Evolutionary conservation across 1,284 basidiomycete genomes (phyloP).

Genomic region (Ustilago trichophora): DNA sequence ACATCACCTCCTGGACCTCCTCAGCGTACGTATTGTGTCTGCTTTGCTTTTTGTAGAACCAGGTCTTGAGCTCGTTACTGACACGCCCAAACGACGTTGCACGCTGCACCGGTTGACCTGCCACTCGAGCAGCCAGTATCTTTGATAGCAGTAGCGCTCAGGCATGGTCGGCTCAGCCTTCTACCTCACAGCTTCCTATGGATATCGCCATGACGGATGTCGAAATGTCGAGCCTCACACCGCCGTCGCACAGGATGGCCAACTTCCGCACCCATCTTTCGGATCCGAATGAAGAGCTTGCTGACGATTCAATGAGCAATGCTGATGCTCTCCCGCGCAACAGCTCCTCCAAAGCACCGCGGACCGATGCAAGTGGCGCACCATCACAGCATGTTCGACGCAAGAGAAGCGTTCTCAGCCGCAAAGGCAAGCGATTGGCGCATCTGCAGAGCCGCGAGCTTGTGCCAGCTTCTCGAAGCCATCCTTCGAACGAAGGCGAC

Average conservation of each 20-base stretch:
- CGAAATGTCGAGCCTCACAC: conserved; percentile 49
- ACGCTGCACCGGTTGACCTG: too few species aligned
- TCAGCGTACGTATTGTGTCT: conserved; percentile 26
- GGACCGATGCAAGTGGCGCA: not conserved
- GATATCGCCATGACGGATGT: conserved; percentile 42
- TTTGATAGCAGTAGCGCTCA: conserved; percentile 11
- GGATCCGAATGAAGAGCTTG: conserved; percentile 11
- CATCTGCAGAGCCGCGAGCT: conserved; percentile 42
- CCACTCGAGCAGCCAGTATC: conserved; percentile 16
- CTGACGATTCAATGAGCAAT: conserved; percentile 35
- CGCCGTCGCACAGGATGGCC: conserved; percentile 24
- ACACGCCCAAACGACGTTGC: too few species aligned
- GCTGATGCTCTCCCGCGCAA: conserved; percentile 4
- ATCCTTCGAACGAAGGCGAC: conserved; percentile 15
- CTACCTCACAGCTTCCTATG: conserved; percentile 4
- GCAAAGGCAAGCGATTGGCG: conserved; percentile 43
- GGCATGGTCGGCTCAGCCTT: conserved; percentile 8
- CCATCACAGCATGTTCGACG: conserved; percentile 18
- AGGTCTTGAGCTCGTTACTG: not conserved
- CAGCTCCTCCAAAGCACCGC: not conserved
- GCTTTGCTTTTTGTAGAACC: not conserved
- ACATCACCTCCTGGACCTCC: conserved; percentile 45
- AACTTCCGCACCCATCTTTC: conserved; percentile 2
- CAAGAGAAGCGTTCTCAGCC: conserved; percentile 40
- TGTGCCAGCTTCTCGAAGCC: conserved; percentile 9